Base-by-base conservation (phyloP, 768 basidiomycete species). In the Lactifluus hygrophoroides region DNA sequence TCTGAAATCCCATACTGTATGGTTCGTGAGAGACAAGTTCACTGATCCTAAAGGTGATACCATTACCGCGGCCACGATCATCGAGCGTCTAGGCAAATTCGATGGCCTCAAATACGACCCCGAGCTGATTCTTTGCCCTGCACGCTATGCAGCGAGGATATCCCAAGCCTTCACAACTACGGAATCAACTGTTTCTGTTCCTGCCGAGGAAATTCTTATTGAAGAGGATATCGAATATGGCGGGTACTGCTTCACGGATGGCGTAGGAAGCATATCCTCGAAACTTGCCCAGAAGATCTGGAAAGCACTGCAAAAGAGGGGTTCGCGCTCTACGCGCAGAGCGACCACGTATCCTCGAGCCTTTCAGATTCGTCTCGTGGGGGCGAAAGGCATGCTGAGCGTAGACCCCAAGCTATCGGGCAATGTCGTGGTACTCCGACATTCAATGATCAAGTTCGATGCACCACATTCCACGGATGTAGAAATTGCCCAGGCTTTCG, bases 81-180 rank as follows among this genome's bases (percentile, higher is more conserved):
- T 88, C 42, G 44, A 62, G 4, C 71, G 76, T 48, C 64, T 88
- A 1, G 85, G 86, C 7, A 73, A 69, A 19, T 87, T 88, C 60
- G 67, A 76, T 10, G 69, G 74, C 43, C 70, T 80, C 2, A 37
- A 63, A 10, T 77, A 76, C 32, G 83, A 84, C 63, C 65, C 58
- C 13, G 64, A 65, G 0, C 71, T 87, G 9, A 79, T 76, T n/a
- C 71, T 69, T 50, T 85, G 84, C 59, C 85, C 85, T 3, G 84
- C 85, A 21, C 76, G 86, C 53, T 86, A 84, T 68, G 87, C 79
- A 0, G 88, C 88, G 3, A 74, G 88, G 17, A 75, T 89, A 32
- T 84, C 85, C 5, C 85, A 84, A 66, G 85, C 84, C 0, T 90
- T 89, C 68, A 88, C 86, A 1, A 79, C 86, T 1, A 90, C 87